phyloP scores from a whole-genome alignment of 176 grass and related monocot genomes.

The Neostapfia colusana region DNA sequence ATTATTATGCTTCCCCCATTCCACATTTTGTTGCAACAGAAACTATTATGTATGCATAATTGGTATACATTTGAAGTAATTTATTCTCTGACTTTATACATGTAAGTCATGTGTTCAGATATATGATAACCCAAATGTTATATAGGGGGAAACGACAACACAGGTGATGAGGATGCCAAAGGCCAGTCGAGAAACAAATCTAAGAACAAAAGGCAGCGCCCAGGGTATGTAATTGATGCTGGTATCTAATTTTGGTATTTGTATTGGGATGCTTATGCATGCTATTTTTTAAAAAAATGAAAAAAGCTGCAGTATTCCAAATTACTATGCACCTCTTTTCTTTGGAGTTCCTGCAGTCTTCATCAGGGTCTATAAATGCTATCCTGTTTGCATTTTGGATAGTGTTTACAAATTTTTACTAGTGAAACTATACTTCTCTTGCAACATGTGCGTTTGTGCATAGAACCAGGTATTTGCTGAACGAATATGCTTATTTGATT shows the following conservation, averaged over 20 bases:
- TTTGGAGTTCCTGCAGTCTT: background rate
- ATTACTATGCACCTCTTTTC: background rate
- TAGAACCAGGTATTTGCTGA: background rate
- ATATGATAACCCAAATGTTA: constrained; percentile 28
- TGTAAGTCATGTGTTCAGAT: constrained; percentile 15
- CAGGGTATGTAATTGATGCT: constrained; percentile 53
- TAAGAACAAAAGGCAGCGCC: constrained; percentile 72
- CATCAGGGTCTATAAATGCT: background rate
- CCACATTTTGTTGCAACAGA: background rate
- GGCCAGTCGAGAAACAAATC: constrained; percentile 61
- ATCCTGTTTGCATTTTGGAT: background rate
- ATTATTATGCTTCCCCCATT: constrained; percentile 7
- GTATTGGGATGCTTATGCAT: constrained; percentile 7
- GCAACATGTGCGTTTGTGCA: constrained; percentile 10
- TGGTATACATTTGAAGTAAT: constrained; percentile 16
- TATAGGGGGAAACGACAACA: constrained; percentile 57
- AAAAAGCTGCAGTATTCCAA: background rate
- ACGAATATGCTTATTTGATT: background rate
- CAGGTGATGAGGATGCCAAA: constrained; percentile 57
- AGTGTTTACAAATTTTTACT: background rate
- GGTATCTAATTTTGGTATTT: background rate
- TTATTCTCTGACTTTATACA: constrained; percentile 12
- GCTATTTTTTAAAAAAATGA: background rate
- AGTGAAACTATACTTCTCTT: constrained; percentile 15
- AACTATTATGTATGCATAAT: background rate